These are phyloP conservation scores for Fusarium zealandicum DNA, from an alignment of 2,329 filamentous ascomycete genomes.

Conservation along the genomic window DNA sequence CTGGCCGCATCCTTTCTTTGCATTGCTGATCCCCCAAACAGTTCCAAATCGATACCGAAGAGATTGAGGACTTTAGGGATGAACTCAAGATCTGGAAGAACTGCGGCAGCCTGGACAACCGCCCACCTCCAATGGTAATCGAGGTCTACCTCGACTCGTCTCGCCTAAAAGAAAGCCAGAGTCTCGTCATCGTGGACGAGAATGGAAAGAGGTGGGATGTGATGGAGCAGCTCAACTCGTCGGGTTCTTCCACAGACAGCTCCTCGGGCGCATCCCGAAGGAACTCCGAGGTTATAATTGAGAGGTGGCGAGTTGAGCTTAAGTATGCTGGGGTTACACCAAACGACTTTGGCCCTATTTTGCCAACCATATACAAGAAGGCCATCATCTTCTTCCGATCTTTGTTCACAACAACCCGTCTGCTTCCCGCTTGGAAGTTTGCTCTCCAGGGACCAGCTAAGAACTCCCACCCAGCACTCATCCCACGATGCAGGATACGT, in stretches of 20 bases:
- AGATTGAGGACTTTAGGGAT: constrained; percentile 86
- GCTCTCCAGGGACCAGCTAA: constrained; percentile 76
- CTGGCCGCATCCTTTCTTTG: background rate
- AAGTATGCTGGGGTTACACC: constrained; percentile 59
- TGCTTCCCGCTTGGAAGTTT: constrained; percentile 88
- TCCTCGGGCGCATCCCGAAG: constrained; percentile 53
- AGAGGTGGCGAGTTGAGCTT: constrained; percentile 89
- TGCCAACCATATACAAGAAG: constrained; percentile 96
- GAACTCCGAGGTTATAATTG: constrained; percentile 79
- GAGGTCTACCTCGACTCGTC: constrained; percentile 89
- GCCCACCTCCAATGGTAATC: constrained; percentile 84
- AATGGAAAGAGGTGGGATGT: constrained; percentile 94
- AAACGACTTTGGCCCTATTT: constrained; percentile 64
- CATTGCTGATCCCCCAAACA: constrained; percentile 49
- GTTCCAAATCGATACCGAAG: constrained; percentile 96
- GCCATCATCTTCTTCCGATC: constrained; percentile 94
- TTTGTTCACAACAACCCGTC: constrained; percentile 80
- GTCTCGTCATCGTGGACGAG: constrained; percentile 86
- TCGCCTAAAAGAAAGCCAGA: constrained; percentile 81
- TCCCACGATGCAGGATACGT: constrained; percentile 81
- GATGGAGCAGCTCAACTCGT: constrained; percentile 76
- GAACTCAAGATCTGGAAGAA: constrained; percentile 83
- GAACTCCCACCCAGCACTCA: constrained; percentile 70
- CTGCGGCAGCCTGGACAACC: constrained; percentile 77
- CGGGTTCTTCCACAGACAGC: constrained; percentile 60